phyloP scores from a whole-genome alignment of 208 protist species.

The Trypanosoma platydactyli region DNA sequence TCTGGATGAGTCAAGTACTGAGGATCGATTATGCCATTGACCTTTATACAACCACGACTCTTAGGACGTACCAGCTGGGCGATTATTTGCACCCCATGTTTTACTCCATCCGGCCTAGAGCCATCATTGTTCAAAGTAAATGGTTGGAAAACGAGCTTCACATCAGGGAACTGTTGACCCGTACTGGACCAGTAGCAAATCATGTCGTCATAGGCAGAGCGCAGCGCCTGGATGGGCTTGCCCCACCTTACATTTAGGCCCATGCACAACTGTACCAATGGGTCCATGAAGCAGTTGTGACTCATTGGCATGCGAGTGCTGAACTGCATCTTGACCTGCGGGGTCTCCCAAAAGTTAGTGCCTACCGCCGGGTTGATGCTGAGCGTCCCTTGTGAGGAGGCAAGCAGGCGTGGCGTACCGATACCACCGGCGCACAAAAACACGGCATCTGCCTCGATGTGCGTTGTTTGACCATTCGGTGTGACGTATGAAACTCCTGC shows the following conservation, averaged over 20 bases:
- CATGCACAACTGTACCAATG: constrained; percentile 49
- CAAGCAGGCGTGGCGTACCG: constrained; percentile 57
- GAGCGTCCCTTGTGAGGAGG: constrained; percentile 48
- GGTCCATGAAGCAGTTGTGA: constrained; percentile 76
- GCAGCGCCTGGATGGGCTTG: constrained; percentile 42
- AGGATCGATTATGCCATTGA: constrained; percentile 62
- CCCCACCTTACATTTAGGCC: constrained; percentile 37
- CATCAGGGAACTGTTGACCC: constrained; percentile 44
- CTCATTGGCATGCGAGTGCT: constrained; percentile 52
- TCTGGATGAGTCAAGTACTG: constrained; percentile 55
- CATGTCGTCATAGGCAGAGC: constrained; percentile 81
- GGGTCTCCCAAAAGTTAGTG: constrained; percentile 73
- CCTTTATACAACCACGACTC: constrained; percentile 55
- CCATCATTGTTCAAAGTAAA: constrained; percentile 83
- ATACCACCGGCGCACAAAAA: constrained; percentile 66
- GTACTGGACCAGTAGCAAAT: constrained; percentile 67
- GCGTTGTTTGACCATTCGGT: constrained; percentile 40
- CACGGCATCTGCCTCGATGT: constrained; percentile 51
- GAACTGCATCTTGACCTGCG: constrained; percentile 82
- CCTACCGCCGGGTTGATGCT: constrained; percentile 40
- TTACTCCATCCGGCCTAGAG: constrained; percentile 39
- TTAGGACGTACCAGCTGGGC: constrained; percentile 62
- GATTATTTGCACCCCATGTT: constrained; percentile 79
- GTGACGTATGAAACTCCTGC: constrained; percentile 52
- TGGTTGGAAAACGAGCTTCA: constrained; percentile 78